Evolutionary conservation across 1,284 basidiomycete genomes (phyloP).

Genomic region (Anthracocystis panici-leucophaei): DNA sequence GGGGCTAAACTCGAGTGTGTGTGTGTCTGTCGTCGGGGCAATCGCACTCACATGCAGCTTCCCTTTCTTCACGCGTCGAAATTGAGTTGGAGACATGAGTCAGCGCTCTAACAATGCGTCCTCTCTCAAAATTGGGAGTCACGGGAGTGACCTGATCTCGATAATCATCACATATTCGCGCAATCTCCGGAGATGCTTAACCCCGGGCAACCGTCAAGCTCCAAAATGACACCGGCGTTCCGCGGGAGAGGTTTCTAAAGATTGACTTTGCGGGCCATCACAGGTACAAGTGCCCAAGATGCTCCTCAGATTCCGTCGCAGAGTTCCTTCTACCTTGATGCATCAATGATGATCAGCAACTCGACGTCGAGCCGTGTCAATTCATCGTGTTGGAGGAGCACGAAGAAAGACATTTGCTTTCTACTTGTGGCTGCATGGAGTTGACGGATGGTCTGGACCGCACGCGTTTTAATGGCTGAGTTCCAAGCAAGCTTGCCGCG

Average conservation of each 20-base stretch:
- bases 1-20: not conserved
- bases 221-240: not conserved
- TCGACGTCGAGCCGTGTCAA: not conserved
- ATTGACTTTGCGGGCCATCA: not conserved
- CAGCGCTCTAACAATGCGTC: constrained; percentile 1
- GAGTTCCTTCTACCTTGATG: no score
- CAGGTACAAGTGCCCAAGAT: not conserved
- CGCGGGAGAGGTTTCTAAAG: no score
- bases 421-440: no score
- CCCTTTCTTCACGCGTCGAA: constrained; percentile 12
- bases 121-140: constrained; percentile 6
- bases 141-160: not conserved
- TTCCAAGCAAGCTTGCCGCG: no score
- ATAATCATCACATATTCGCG: not conserved
- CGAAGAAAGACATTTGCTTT: no score
- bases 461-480: no score
- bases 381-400: no score
- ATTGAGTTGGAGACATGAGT: not conserved
- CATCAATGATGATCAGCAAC: not conserved
- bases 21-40: constrained; percentile 2
- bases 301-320: no score
- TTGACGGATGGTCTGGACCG: no score
- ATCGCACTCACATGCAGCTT: not conserved
- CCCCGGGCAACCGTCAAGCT: constrained; percentile 8
- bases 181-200: constrained; percentile 35